phyloP scores from a whole-genome alignment of 1,139 yeast species.

The Kodamaea anthophila region DNA sequence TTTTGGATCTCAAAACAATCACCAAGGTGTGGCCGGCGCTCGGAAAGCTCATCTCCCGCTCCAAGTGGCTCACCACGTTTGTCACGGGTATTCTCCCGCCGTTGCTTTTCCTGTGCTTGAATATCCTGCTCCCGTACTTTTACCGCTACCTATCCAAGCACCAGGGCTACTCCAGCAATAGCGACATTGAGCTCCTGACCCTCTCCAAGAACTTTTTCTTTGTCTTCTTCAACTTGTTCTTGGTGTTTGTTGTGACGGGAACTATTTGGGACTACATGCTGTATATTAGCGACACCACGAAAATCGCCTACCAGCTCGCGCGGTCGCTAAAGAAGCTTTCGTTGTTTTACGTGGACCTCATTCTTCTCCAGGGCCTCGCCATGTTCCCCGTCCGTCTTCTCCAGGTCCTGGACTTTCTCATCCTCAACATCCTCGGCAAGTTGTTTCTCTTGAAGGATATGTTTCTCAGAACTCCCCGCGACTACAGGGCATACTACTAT shows the following conservation, averaged over 20 bases:
- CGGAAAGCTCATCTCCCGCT: conserved; percentile 51
- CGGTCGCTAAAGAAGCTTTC: conserved; percentile 64
- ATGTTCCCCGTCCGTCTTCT: conserved; percentile 75
- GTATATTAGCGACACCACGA: conserved; percentile 64
- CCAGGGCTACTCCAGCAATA: conserved; percentile 75
- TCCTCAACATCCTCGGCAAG: conserved; percentile 45
- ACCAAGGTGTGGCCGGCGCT: conserved; percentile 68
- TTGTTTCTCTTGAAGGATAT: conserved; percentile 48
- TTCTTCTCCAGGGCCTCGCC: conserved; percentile 76
- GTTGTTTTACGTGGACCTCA: conserved; percentile 75
- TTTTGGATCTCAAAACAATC: conserved; percentile 65
- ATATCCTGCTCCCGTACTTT: conserved; percentile 67
- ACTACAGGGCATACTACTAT: conserved; percentile 40
- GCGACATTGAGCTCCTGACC: conserved; percentile 75
- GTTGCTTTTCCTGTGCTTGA: conserved; percentile 57
- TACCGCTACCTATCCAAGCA: conserved; percentile 61
- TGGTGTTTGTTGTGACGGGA: conserved; percentile 78
- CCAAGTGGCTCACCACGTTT: conserved; percentile 64
- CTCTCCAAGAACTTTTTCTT: conserved; percentile 79
- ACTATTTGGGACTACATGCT: conserved; percentile 64
- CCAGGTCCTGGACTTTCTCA: conserved; percentile 55
- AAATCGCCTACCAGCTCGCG: conserved; percentile 74
- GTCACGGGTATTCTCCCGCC: conserved; percentile 56
- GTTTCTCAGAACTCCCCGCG: conserved; percentile 51
- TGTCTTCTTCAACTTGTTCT: conserved; percentile 76